Percentiles rank a stretch among this genome's conserved stretches.
These are phyloP conservation scores for Pisolithus tinctorius DNA, from an alignment of 768 basidiomycete genomes.

Conservation along the genomic window DNA sequence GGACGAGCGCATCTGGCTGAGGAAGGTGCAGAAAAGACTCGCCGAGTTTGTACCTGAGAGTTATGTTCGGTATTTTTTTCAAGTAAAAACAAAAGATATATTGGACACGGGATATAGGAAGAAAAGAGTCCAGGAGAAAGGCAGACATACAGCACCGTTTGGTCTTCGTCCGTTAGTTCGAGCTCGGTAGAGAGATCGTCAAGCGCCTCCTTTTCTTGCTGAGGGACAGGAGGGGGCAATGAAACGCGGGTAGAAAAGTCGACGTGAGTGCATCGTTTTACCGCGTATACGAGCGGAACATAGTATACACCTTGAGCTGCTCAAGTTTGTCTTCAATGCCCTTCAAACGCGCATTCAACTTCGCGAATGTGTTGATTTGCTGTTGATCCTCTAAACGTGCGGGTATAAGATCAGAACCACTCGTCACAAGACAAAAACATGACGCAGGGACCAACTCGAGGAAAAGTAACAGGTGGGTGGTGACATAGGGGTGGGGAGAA, in stretches of 20 bases:
- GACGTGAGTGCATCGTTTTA: neutral
- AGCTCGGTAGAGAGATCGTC: slow-evolving; percentile 86
- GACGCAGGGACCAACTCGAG: neutral
- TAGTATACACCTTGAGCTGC: slow-evolving; percentile 55
- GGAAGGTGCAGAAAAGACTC: slow-evolving; percentile 83
- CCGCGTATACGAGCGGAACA: neutral
- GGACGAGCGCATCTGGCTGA: slow-evolving; percentile 58
- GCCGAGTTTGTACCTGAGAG: slow-evolving; percentile 75
- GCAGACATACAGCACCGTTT: slow-evolving; percentile 60
- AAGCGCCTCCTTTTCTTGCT: slow-evolving; percentile 94
- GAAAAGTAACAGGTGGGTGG: neutral
- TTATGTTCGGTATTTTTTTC: too few species aligned
- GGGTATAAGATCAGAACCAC: slow-evolving; percentile 4
- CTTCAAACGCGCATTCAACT: slow-evolving; percentile 74
- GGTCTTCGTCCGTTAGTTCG: slow-evolving; percentile 83
- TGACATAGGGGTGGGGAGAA: neutral
- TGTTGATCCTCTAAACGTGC: slow-evolving; percentile 67
- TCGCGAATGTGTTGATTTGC: slow-evolving; percentile 87
- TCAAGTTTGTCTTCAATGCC: slow-evolving; percentile 67
- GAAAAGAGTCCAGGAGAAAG: neutral
- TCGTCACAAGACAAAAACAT: neutral
- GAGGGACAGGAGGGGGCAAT: neutral
- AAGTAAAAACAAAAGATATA: too few species aligned
- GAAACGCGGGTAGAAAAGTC: neutral
- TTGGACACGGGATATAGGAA: slow-evolving; percentile 21